These are phyloP conservation scores for Bathelium albidoporum DNA, from an alignment of 495 filamentous ascomycete genomes.

Conservation along the genomic window DNA sequence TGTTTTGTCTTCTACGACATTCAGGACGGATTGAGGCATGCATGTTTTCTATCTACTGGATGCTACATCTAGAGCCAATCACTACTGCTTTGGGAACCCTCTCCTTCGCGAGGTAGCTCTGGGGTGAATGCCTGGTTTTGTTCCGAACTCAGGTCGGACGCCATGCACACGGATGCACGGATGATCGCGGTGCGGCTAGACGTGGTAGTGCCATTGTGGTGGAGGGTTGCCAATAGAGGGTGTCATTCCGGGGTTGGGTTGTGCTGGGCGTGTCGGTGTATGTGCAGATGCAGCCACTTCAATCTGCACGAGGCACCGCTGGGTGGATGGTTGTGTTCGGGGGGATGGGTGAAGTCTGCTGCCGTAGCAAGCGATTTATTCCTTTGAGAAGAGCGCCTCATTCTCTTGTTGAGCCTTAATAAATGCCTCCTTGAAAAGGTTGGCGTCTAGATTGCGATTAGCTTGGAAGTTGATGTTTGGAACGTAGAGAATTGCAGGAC, in stretches of 20 bases:
- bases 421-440: constrained; percentile 95
- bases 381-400: constrained; percentile 57
- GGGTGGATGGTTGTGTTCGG: neutral
- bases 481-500: constrained; percentile 24
- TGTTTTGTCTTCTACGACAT: neutral
- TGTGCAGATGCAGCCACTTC: neutral
- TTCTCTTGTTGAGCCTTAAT: constrained; percentile 97
- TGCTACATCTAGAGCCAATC: neutral
- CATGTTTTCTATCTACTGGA: constrained; percentile 1
- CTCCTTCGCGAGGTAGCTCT: neutral
- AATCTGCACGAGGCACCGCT: neutral
- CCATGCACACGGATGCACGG: neutral
- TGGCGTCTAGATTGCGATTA: constrained; percentile 59
- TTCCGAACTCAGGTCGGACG: no score
- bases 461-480: constrained; percentile 18
- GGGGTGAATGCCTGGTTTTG: neutral
- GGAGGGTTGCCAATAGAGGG: neutral
- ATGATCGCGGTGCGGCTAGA: neutral
- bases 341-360: neutral
- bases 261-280: neutral
- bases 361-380: neutral
- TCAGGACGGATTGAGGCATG: neutral
- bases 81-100: neutral
- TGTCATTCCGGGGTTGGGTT: neutral
- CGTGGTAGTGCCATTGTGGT: neutral